These are phyloP conservation scores for Diospyros lotus DNA, from an alignment of 148 eudicot genomes.

Conservation along the genomic window DNA sequence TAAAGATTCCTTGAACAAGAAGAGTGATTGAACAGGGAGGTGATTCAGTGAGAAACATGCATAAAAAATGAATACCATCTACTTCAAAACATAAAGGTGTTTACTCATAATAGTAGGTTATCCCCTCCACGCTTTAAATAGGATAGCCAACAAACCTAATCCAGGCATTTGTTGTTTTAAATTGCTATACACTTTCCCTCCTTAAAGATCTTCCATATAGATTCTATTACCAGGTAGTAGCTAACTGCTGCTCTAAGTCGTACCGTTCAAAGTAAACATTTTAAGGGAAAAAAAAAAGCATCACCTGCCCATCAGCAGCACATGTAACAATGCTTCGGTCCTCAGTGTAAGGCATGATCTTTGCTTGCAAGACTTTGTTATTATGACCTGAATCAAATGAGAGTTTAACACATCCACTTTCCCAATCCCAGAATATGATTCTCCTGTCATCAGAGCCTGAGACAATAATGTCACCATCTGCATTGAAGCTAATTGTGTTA, in stretches of 20 bases:
- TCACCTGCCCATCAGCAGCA: conserved; percentile 98
- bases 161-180: too few relatives aligned
- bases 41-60: too few relatives aligned
- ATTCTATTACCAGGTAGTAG: too few relatives aligned
- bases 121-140: too few relatives aligned
- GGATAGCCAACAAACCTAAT: too few relatives aligned
- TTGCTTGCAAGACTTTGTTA: conserved; percentile 90
- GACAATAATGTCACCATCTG: conserved; percentile 69
- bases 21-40: too few relatives aligned
- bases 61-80: too few relatives aligned
- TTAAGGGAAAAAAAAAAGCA: not conserved
- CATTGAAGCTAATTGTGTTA: conserved; percentile 81
- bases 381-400: conserved; percentile 76
- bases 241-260: not conserved
- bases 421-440: conserved; percentile 89
- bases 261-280: not conserved
- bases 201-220: too few relatives aligned
- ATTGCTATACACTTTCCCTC: too few relatives aligned
- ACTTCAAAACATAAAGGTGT: too few relatives aligned
- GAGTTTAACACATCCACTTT: conserved; percentile 56
- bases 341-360: conserved; percentile 75
- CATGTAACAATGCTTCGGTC: conserved; percentile 82
- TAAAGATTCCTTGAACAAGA: not conserved
- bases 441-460: conserved; percentile 93
- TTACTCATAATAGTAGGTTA: too few relatives aligned